Percentiles rank a stretch among this genome's conserved stretches.
Conservation (phyloP, 495 filamentous ascomycete genomes). For the Lasiosphaeriaceae sp. region DNA sequence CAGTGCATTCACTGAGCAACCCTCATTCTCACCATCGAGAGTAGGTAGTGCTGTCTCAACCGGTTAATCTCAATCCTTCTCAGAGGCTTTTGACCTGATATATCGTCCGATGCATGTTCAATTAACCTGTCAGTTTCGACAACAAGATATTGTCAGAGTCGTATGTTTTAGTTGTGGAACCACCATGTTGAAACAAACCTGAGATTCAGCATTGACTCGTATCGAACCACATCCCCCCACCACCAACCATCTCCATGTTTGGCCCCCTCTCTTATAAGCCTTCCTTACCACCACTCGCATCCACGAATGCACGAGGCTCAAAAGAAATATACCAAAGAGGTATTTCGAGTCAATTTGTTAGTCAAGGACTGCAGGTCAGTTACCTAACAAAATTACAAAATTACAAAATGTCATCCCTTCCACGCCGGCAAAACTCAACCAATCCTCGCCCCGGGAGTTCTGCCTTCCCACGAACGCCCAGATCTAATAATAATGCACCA, state of each 20-base stretch:
- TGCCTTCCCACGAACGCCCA: slow-evolving; percentile 15
- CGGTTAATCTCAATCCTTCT: no score
- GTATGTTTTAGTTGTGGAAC: background rate
- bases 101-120: no score
- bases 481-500: background rate
- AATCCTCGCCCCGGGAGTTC: slow-evolving; percentile 21
- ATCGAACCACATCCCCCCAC: background rate
- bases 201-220: background rate
- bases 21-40: no score
- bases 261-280: background rate
- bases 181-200: slow-evolving; percentile 1
- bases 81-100: no score
- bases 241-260: background rate
- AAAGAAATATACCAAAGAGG: background rate
- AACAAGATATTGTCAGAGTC: background rate
- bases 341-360: no score
- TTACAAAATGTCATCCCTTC: slow-evolving; percentile 18
- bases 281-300: no score
- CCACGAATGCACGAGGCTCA: background rate
- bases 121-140: no score
- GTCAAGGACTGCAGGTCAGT: background rate
- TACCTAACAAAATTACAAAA: no score
- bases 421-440: slow-evolving; percentile 18
- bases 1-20: no score
- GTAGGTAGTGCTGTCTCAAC: no score